phyloP scores from a whole-genome alignment of 2,329 filamentous ascomycete genomes.

The Arthrobotrys conoides region DNA sequence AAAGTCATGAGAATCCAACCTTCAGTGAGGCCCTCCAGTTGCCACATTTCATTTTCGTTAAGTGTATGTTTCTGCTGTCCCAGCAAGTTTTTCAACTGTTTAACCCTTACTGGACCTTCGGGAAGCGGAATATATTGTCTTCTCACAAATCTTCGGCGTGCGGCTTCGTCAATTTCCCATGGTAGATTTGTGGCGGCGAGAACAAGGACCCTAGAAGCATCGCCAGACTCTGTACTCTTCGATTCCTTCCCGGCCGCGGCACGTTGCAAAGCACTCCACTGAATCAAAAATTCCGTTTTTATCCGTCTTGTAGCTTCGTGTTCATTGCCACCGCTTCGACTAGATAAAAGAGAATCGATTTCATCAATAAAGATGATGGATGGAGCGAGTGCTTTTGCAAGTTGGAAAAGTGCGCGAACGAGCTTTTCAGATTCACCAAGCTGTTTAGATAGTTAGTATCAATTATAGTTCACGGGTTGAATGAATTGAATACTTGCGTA shows the following conservation, averaged over 20 bases:
- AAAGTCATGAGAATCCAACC: constrained; percentile 71
- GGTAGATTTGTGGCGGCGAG: constrained; percentile 95
- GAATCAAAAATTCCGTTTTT: constrained; percentile 97
- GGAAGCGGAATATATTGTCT: constrained; percentile 96
- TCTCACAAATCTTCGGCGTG: constrained; percentile 87
- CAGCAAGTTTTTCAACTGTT: constrained; percentile 83
- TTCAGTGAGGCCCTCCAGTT: constrained; percentile 84
- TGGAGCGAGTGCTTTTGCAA: constrained; percentile 90
- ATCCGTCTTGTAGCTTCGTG: constrained; percentile 93
- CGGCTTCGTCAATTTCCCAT: constrained; percentile 98
- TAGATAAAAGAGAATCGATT: constrained; percentile 92
- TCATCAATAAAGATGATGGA: constrained; percentile 99
- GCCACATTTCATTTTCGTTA: constrained; percentile 78
- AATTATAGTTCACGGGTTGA: not conserved
- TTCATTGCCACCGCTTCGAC: constrained; percentile 84
- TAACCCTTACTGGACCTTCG: constrained; percentile 82
- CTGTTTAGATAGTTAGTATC: constrained; percentile 49
- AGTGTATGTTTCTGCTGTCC: constrained; percentile 89
- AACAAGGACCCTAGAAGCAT: constrained; percentile 89
- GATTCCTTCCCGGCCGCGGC: constrained; percentile 86
- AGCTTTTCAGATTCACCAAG: constrained; percentile 97
- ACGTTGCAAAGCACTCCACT: constrained; percentile 94
- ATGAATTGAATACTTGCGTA: constrained; percentile 69
- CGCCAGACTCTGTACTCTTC: constrained; percentile 72
- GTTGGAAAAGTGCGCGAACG: constrained; percentile 87